These are phyloP conservation scores for Kodamaea alishanica DNA, from an alignment of 1,139 yeast genomes.

Conservation along the genomic window DNA sequence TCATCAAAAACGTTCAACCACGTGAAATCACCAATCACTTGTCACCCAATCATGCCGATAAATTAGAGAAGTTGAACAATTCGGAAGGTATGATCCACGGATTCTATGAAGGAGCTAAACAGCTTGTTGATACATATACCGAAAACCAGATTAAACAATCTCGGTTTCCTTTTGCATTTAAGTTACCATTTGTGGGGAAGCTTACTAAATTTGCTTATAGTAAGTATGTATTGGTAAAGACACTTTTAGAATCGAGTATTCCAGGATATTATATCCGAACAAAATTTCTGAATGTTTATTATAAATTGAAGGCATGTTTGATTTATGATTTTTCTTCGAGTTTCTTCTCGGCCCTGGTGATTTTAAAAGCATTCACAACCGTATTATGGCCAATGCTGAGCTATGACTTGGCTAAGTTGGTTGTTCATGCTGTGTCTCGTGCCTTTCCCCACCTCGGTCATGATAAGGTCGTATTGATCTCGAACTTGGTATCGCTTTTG, in stretches of 20 bases:
- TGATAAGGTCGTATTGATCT: conserved; percentile 38
- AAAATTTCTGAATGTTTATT: conserved; percentile 12
- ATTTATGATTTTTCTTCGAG: conserved; percentile 34
- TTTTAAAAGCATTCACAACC: conserved; percentile 32
- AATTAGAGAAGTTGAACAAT: conserved; percentile 23
- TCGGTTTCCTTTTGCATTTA: too few species aligned
- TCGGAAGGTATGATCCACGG: conserved; percentile 8
- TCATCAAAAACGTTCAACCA: conserved; percentile 30
- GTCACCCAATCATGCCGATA: conserved; percentile 20
- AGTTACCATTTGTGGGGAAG: neutral
- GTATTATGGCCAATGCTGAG: conserved; percentile 41
- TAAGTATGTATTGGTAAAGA: conserved; percentile 1
- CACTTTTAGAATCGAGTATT: conserved; percentile 6
- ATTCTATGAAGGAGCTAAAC: neutral
- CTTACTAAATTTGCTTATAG: too few species aligned
- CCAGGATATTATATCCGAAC: conserved; percentile 7
- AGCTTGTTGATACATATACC: conserved; percentile 1
- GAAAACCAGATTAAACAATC: conserved; percentile 4
- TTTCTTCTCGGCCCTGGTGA: conserved; percentile 22
- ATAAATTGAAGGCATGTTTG: conserved; percentile 32
- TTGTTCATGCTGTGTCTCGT: conserved; percentile 18
- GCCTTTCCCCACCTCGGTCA: conserved; percentile 24
- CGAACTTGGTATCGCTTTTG: conserved; percentile 44
- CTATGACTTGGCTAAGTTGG: conserved; percentile 30
- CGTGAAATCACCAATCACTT: conserved; percentile 37